Percentiles rank a stretch among this genome's conserved stretches.
phyloP scores from a whole-genome alignment of 176 grass and related monocot species.

The Aechmea fasciata region DNA sequence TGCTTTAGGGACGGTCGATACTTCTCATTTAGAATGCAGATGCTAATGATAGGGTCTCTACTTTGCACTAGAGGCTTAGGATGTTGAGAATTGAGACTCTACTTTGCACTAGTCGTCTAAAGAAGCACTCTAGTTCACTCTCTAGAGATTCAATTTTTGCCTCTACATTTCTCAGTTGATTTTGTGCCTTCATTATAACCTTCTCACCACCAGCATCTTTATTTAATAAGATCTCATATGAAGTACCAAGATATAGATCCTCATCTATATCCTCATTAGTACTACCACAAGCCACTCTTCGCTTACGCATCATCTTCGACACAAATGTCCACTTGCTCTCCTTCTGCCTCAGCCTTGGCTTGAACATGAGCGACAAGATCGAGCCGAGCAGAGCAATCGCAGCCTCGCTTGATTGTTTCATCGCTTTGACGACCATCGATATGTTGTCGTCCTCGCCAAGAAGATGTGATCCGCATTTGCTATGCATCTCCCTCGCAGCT shows the following conservation, averaged over 20 bases:
- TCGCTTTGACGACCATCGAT: neutral
- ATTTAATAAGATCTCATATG: too few relatives aligned
- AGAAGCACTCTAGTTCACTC: constrained; percentile 11
- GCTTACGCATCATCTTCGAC: neutral
- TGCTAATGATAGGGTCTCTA: constrained; percentile 7
- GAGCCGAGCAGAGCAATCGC: constrained; percentile 2
- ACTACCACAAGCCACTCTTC: neutral
- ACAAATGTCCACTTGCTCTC: constrained; percentile 7
- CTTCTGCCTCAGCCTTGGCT: neutral
- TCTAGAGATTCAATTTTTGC: neutral
- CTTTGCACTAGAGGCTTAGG: constrained; percentile 15
- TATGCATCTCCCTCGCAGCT: neutral
- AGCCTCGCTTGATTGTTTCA: neutral
- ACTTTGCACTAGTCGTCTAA: constrained; percentile 8
- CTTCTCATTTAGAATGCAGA: neutral
- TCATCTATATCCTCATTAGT: neutral
- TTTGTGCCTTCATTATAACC: neutral
- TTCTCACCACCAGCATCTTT: constrained; percentile 8
- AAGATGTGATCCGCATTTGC: neutral
- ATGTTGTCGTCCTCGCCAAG: neutral
- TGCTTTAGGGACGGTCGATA: too few relatives aligned
- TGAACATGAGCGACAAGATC: neutral
- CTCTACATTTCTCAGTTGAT: neutral
- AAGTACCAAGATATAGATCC: neutral
- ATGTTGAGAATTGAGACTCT: constrained; percentile 19